Evolutionary conservation across 2,329 filamentous ascomycete species (phyloP), one percentile per base, ranked within the genome.

Genomic region (Colletotrichum simmondsii): DNA sequence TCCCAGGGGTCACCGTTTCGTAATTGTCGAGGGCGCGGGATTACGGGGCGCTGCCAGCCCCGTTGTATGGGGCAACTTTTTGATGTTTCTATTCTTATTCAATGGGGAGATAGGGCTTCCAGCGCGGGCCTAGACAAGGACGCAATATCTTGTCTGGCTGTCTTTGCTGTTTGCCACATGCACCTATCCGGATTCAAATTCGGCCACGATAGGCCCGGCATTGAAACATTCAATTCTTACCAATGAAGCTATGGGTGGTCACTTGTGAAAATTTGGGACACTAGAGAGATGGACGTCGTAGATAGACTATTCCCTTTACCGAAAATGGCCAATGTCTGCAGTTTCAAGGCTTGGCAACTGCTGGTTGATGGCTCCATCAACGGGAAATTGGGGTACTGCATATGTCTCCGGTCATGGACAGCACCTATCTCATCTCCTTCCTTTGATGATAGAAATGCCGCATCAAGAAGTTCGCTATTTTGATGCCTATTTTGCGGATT

Each of bases 1-100:
- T 26, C 62, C 49, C 42, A 49, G 57, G 63, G 63, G 68, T 62
- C 10, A n/a, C 52, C 24, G 68, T 71, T 68, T 71, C 64, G 68
- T 19, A 65, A 63, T 52, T 71, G 57, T 56, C 57, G 68, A 65
- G 68, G 63, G 42, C 49, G 49, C 12, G 24, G 56, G 32, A 24
- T 24, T 32, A 12, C 16, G 57, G 54, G 24, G 54, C 6, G 30
- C 46, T 1, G 30, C 7, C 12, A 42, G 30, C 57, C 57, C 14
- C 32, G 32, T 19, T 24, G 32, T 24, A 30, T 32, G 57, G 57
- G 11, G 16, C 22, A 26, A 1, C 12, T 4, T 49, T 16, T 14
- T 49, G 24, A 28, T 19, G 58, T 61, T 61, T 61, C 58, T 61
- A 61, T 28, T 26, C n/a, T 61, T 59, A 35, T 35, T 46, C 42